Base-by-base conservation (phyloP, 257 asterid species). In the Misopates orontium region DNA sequence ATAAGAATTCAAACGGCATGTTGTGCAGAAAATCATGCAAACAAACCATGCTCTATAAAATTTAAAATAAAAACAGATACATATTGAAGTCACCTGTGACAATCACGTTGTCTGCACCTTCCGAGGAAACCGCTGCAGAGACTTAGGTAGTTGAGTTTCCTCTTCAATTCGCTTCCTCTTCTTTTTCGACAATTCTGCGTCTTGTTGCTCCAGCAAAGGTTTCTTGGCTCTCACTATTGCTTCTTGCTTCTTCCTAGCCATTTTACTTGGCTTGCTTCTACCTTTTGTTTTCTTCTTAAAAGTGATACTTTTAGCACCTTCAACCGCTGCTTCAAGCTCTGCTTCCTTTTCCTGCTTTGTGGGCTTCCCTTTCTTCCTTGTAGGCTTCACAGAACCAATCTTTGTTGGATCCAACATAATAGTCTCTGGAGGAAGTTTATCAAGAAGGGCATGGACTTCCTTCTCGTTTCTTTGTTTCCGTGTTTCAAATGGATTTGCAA, bases 381-480 rank as follows among this genome's bases (percentile, higher is more conserved):
- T 25, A 21, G 86, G 71, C 83, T 68, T 82, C 72, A 90, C 84
- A 1, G 95, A 79, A 40, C 99, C 99, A 50, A 94, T 90, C 82
- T 78, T 90, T 4, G 95, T 71, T 0, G 99, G 99, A 74, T 94
- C 92, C 83, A 94, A 64, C 99, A 90, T 90, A 71, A 94, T 86
- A 1, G 99, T 83, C 84, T 90, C 99, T 0, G 99, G 96, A 1
- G 97, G 99, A 8, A 94, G 84, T 68, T 94, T 94, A 64, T 94
- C 99, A 15, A 94, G 96, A 69, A 94, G 97, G 18, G 89, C 64
- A 5, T 70, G 84, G 9, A 94, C 82, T 78, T 90, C 99, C 85
- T 83, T 88, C 83, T 94, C 97, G 22, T 82, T 77, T 56, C 99
- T 76, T 73, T 94, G 99, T 53, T 88, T 94, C 10, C 80, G 64